A percentile compares a stretch with the other conserved stretches of the same genome.
These are phyloP conservation scores for Dothideomycetes sp. DNA, from an alignment of 2,329 filamentous ascomycete species.

Conservation along the genomic window DNA sequence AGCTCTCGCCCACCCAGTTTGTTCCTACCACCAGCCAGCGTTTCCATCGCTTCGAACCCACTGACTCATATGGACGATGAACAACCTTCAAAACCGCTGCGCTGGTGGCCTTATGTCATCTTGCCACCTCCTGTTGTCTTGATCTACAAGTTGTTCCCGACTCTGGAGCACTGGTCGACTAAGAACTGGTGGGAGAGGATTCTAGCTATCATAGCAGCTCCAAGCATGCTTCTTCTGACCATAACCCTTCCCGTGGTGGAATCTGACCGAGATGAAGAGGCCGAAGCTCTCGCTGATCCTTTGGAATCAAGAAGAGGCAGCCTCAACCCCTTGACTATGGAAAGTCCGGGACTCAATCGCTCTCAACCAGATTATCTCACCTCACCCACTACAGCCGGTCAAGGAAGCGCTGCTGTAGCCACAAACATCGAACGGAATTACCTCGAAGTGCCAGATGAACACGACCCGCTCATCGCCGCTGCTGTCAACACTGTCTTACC, in stretches of 20 bases:
- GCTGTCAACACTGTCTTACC: neutral
- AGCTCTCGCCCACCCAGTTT: conserved; percentile 47
- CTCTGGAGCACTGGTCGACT: conserved; percentile 67
- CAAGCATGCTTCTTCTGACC: conserved; percentile 81
- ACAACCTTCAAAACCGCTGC: conserved; percentile 34
- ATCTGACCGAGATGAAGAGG: conserved; percentile 45
- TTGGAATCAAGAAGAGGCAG: neutral
- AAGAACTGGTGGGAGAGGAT: conserved; percentile 81
- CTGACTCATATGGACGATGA: conserved; percentile 32
- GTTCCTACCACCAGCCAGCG: conserved; percentile 43
- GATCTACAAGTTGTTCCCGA: conserved; percentile 72
- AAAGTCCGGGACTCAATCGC: neutral
- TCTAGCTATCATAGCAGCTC: conserved; percentile 72
- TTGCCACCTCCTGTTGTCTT: conserved; percentile 66
- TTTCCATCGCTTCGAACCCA: conserved; percentile 37
- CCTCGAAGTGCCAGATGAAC: conserved; percentile 10
- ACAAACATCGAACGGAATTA: conserved; percentile 14
- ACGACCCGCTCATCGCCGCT: neutral
- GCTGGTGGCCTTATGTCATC: conserved; percentile 73
- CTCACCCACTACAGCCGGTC: neutral
- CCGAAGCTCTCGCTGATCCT: conserved; percentile 22
- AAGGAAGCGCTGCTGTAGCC: conserved; percentile 13
- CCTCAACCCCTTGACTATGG: neutral
- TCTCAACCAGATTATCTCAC: neutral
- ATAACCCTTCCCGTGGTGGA: conserved; percentile 90